Evolutionary conservation across 257 asterid species (phyloP).

Genomic region (Pogostemon cablin): DNA sequence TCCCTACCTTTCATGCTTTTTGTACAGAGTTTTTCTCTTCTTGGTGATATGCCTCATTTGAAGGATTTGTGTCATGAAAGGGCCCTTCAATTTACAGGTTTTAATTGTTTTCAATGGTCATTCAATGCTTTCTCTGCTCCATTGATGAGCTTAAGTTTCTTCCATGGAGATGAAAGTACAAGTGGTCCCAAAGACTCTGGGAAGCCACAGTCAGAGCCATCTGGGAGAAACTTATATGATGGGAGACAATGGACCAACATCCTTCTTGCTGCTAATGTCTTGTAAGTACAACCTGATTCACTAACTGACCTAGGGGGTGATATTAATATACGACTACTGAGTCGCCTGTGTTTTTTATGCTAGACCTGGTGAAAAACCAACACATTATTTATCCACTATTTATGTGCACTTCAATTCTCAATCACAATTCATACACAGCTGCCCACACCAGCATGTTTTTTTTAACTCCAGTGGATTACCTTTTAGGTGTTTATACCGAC

Average conservation of each 20-base stretch:
- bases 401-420: no score
- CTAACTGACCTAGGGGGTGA: not conserved
- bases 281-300: slow-evolving; percentile 55
- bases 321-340: not conserved
- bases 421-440: no score
- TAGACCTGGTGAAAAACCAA: no score
- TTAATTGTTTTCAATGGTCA: slow-evolving; percentile 51
- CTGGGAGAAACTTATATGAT: slow-evolving; percentile 50
- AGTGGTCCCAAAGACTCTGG: slow-evolving; percentile 38
- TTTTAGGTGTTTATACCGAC: no score
- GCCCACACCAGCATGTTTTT: no score
- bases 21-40: slow-evolving; percentile 51
- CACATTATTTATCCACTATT: no score
- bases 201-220: slow-evolving; percentile 46
- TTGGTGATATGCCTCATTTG: slow-evolving; percentile 50
- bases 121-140: slow-evolving; percentile 46
- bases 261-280: slow-evolving; percentile 70
- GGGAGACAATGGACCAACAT: slow-evolving; percentile 70
- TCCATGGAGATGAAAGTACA: slow-evolving; percentile 54
- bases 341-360: not conserved
- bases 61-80: slow-evolving; percentile 53
- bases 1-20: slow-evolving; percentile 31
- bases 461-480: no score
- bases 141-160: slow-evolving; percentile 56
- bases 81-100: slow-evolving; percentile 52